phyloP scores from a whole-genome alignment of 2,329 filamentous ascomycete species.

The Pezicula rhizophila region DNA sequence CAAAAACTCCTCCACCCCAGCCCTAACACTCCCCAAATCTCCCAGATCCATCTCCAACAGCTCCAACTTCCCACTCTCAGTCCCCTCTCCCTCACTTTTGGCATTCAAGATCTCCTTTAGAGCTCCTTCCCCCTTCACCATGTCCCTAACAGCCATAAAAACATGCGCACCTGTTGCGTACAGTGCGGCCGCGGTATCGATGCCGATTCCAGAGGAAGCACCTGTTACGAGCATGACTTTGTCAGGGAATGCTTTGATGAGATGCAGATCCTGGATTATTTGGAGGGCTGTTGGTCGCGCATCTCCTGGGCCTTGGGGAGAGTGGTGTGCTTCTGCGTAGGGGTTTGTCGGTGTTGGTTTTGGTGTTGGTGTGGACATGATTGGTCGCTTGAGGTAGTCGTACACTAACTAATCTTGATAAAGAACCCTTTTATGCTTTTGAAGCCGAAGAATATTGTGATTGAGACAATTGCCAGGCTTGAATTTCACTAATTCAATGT shows the following conservation, averaged over 20 bases:
- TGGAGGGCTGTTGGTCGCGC: slow-evolving; percentile 27
- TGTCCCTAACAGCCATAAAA: slow-evolving; percentile 30
- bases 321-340: background rate
- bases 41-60: slow-evolving; percentile 29
- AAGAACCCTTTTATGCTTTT: no score
- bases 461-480: no score
- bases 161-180: slow-evolving; percentile 31
- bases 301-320: slow-evolving; percentile 24
- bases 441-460: no score
- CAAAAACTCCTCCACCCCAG: slow-evolving; percentile 20
- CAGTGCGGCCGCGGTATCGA: slow-evolving; percentile 33
- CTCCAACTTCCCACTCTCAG: slow-evolving; percentile 16
- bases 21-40: slow-evolving; percentile 26
- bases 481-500: no score
- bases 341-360: background rate
- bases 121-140: slow-evolving; percentile 26
- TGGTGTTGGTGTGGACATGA: background rate
- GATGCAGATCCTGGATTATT: slow-evolving; percentile 27
- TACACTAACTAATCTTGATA: no score
- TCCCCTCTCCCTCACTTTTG: background rate
- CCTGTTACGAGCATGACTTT: slow-evolving; percentile 34
- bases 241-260: slow-evolving; percentile 21
- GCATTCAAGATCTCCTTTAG: slow-evolving; percentile 13
- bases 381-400: background rate
- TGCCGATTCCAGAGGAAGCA: slow-evolving; percentile 32